Percentiles rank a stretch among this genome's conserved stretches.
phyloP scores from a whole-genome alignment of 2,329 filamentous ascomycete genomes.

The Fusarium redolens region DNA sequence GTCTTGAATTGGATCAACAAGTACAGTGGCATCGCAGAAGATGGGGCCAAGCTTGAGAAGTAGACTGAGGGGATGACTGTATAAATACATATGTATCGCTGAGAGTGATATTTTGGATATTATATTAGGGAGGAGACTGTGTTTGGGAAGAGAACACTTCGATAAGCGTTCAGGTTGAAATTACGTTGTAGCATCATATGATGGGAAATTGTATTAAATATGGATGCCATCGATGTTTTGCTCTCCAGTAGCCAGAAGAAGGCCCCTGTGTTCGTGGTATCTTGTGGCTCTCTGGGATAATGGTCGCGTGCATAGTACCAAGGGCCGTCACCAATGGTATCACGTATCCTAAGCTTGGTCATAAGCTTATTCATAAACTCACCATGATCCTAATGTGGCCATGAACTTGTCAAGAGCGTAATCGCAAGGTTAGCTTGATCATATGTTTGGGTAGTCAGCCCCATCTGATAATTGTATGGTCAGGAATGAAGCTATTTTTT shows the following conservation, averaged over 20 bases:
- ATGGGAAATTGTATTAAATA: neutral
- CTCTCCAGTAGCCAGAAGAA: neutral
- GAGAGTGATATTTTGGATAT: neutral
- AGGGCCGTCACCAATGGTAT: neutral
- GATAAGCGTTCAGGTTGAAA: neutral
- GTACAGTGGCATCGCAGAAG: conserved; percentile 60
- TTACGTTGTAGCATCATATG: neutral
- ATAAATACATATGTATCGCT: neutral
- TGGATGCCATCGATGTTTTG: neutral
- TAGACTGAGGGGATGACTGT: conserved; percentile 34
- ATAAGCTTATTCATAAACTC: too few species aligned
- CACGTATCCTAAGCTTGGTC: neutral
- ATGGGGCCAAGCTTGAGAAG: conserved; percentile 37
- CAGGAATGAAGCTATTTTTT: neutral
- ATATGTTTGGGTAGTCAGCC: too few species aligned
- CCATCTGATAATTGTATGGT: too few species aligned
- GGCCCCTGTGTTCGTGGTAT: neutral
- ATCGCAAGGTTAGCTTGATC: neutral
- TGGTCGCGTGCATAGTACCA: neutral
- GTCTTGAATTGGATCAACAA: conserved; percentile 83
- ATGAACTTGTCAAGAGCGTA: neutral
- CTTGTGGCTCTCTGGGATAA: neutral
- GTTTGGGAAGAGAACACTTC: neutral
- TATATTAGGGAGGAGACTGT: neutral
- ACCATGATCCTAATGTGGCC: too few species aligned